phyloP scores from a whole-genome alignment of 305 asterid genomes.

The Solanum hybrid region DNA sequence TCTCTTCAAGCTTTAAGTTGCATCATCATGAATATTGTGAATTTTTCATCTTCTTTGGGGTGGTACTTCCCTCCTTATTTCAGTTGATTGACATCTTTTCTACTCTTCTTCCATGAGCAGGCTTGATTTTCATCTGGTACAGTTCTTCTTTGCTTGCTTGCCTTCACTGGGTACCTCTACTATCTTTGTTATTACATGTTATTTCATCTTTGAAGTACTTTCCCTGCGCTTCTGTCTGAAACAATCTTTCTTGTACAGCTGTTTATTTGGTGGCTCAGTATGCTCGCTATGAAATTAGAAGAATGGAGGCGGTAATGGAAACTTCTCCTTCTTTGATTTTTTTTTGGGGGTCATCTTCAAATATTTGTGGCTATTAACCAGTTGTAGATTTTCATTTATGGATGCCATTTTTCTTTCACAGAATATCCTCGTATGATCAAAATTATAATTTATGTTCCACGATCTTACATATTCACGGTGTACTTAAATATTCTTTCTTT shows the following conservation, averaged over 20 bases:
- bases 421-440: background rate
- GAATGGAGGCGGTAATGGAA: slow-evolving; percentile 82
- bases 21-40: background rate
- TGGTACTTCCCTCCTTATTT: background rate
- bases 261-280: slow-evolving; percentile 91
- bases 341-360: background rate
- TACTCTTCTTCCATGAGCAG: slow-evolving; percentile 30
- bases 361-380: background rate
- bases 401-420: background rate
- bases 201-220: background rate
- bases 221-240: slow-evolving; percentile 2
- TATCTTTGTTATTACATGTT: slow-evolving; percentile 6
- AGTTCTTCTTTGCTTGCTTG: slow-evolving; percentile 73
- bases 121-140: slow-evolving; percentile 92
- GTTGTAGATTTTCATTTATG: background rate
- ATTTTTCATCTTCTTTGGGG: background rate
- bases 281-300: slow-evolving; percentile 90
- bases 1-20: background rate
- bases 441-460: background rate
- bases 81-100: background rate
- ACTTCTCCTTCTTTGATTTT: background rate
- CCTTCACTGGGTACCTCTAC: slow-evolving; percentile 75
- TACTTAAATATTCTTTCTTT: background rate
- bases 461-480: background rate
- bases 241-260: slow-evolving; percentile 47